Evolutionary conservation across 306 rosid species (phyloP), one percentile per base, ranked within the genome.

Genomic region (Phaseolus lunatus): DNA sequence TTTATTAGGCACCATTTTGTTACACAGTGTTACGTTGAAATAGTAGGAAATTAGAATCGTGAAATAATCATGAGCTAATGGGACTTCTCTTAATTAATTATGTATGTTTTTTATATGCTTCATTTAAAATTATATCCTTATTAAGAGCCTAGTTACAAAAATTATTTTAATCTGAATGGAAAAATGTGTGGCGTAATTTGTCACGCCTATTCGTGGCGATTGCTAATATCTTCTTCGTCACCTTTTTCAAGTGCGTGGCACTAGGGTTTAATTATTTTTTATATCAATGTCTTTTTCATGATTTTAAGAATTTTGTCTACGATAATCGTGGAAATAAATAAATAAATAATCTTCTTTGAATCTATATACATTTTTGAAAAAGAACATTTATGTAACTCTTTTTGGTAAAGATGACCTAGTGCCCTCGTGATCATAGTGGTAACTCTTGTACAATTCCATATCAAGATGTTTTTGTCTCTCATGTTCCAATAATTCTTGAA

Each of bases 131-230:
- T 19, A 19, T 71, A 33, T 78, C 82, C 59, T 19, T 57, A 3
- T 19, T 23, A 15, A 1, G 31, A 63, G 62, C 9, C 1, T 31
- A 1, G 16, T 65, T 59, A 47, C 37, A 71, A 14, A n/a, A 44
- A 65, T n/a, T 19, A 39, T n/a, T 44, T 64, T 53, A 62, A 19
- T 63, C 13, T 41, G 5, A 9, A 10, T 57, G 23, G 13, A 10
- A 24, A 50, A 20, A 26, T 53, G 49, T 74, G 8, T 52, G 35
- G 74, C n/a, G 20, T 26, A 27, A 23, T 50, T 33, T 43, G 56
- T 27, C 85, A 76, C 68, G 68, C 59, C 63, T 58, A 33, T 19
- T 78, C 12, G 19, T n/a, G 23, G n/a, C n/a, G n/a, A n/a, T n/a
- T n/a, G n/a, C n/a, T n/a, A n/a, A n/a, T n/a, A n/a, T n/a, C n/a